phyloP scores from a whole-genome alignment of 2,329 filamentous ascomycete species.

The Cordyceps militaris region DNA sequence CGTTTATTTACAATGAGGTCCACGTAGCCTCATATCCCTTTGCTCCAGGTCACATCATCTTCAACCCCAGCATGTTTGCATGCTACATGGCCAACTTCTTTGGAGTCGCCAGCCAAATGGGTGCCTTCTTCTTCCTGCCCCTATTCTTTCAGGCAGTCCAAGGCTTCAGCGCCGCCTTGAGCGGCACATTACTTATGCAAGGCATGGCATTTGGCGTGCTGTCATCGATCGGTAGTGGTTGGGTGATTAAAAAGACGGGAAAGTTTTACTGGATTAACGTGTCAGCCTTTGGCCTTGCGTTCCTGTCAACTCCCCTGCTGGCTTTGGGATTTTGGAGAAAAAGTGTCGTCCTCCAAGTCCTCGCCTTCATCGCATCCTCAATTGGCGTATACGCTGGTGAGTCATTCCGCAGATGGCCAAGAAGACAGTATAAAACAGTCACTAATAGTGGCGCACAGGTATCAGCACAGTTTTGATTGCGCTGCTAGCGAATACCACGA shows the following conservation, averaged over 20 bases:
- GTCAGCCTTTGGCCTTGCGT: constrained; percentile 42
- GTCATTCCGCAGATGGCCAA: constrained; percentile 18
- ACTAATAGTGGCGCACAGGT: constrained; percentile 31
- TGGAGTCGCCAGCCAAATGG: constrained; percentile 49
- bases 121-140: constrained; percentile 64
- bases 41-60: constrained; percentile 66
- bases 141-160: constrained; percentile 71
- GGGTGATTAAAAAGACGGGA: constrained; percentile 63
- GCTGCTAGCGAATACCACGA: constrained; percentile 61
- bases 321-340: constrained; percentile 44
- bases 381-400: constrained; percentile 31
- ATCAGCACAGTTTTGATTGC: constrained; percentile 67
- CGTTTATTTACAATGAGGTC: constrained; percentile 63
- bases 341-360: constrained; percentile 44
- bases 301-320: constrained; percentile 44
- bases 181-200: constrained; percentile 61
- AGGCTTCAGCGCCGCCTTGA: constrained; percentile 53
- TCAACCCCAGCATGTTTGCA: constrained; percentile 58
- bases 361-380: constrained; percentile 47
- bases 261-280: constrained; percentile 65
- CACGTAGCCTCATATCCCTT: constrained; percentile 64
- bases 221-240: constrained; percentile 58
- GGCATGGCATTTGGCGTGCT: constrained; percentile 53
- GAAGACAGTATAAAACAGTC: neutral
- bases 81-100: constrained; percentile 70